A percentile compares a stretch with the other conserved stretches of the same genome.
Evolutionary conservation across 768 basidiomycete genomes (phyloP).

Genomic region (Suillus hirtellus): DNA sequence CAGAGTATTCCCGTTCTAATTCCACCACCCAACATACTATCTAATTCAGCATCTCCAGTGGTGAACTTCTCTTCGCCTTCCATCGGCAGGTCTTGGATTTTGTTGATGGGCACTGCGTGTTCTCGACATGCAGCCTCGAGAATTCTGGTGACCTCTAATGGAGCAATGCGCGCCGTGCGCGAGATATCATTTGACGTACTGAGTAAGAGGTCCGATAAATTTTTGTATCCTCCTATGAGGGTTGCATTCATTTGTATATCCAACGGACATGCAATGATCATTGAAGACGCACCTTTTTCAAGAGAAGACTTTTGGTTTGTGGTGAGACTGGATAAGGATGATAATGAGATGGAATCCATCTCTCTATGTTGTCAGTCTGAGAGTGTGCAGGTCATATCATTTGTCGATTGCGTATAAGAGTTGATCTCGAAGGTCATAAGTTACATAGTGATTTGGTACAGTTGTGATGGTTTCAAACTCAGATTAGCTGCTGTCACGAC

Average conservation of each 20-base stretch:
- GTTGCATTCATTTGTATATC: not conserved
- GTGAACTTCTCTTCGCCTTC: constrained; percentile 54
- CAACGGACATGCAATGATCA: not conserved
- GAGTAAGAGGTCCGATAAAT: constrained; percentile 52
- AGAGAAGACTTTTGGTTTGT: constrained; percentile 35
- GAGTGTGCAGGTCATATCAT: not conserved
- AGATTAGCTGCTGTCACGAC: not conserved
- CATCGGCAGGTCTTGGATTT: constrained; percentile 41
- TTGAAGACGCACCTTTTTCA: constrained; percentile 35
- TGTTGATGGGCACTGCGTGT: constrained; percentile 37
- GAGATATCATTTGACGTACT: constrained; percentile 51
- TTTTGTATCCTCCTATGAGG: constrained; percentile 47
- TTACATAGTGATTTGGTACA: not conserved
- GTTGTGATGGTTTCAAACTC: too few relatives aligned
- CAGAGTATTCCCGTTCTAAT: constrained; percentile 78
- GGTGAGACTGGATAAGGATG: constrained; percentile 27
- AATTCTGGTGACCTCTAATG: constrained; percentile 49
- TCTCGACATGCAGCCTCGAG: constrained; percentile 50
- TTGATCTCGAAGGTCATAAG: not conserved
- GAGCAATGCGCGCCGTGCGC: constrained; percentile 53
- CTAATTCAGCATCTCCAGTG: constrained; percentile 73
- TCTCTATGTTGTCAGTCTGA: not conserved
- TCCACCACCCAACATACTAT: constrained; percentile 75
- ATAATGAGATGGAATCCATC: constrained; percentile 13
- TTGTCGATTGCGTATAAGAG: not conserved